Conservation (phyloP, 352 stramenopile species). For the Phytophthora uliginosa region DNA sequence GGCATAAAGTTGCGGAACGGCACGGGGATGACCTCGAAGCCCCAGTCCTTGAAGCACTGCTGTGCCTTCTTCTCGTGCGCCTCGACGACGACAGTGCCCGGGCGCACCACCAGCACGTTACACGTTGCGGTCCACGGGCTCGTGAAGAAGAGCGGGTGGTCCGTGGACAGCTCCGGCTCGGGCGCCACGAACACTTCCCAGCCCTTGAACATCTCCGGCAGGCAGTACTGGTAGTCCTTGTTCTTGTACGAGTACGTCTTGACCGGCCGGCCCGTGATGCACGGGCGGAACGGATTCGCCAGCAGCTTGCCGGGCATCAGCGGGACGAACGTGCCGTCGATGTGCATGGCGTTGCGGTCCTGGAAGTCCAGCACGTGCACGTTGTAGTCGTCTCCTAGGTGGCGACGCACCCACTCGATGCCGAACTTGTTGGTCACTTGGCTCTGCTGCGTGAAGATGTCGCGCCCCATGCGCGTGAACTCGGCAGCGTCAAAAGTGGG, state of each 20-base stretch:
- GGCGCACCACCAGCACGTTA: conserved; percentile 90
- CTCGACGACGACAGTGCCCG: conserved; percentile 86
- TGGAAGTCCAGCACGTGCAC: conserved; percentile 93
- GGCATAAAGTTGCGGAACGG: conserved; percentile 94
- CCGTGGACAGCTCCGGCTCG: conserved; percentile 79
- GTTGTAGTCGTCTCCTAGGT: conserved; percentile 88
- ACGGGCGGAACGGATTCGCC: conserved; percentile 89
- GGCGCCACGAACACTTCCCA: conserved; percentile 92
- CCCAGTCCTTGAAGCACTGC: conserved; percentile 90
- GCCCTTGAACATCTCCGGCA: conserved; percentile 93
- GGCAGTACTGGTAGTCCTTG: conserved; percentile 88
- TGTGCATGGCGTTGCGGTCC: conserved; percentile 94
- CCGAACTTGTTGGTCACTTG: conserved; percentile 93
- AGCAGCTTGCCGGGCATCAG: conserved; percentile 89
- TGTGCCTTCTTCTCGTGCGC: conserved; percentile 86
- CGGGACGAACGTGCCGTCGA: conserved; percentile 91
- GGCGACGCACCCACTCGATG: conserved; percentile 91
- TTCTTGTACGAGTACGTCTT: conserved; percentile 93
- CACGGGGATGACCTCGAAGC: conserved; percentile 90
- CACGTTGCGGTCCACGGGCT: conserved; percentile 92
- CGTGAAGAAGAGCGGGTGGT: conserved; percentile 92
- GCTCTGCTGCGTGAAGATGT: conserved; percentile 93
- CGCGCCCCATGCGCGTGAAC: conserved; percentile 91
- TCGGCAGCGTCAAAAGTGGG: conserved; percentile 91
- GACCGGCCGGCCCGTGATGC: conserved; percentile 86